Evolutionary conservation across 345 rosid species (phyloP).

Genomic region (Syzygium grande): DNA sequence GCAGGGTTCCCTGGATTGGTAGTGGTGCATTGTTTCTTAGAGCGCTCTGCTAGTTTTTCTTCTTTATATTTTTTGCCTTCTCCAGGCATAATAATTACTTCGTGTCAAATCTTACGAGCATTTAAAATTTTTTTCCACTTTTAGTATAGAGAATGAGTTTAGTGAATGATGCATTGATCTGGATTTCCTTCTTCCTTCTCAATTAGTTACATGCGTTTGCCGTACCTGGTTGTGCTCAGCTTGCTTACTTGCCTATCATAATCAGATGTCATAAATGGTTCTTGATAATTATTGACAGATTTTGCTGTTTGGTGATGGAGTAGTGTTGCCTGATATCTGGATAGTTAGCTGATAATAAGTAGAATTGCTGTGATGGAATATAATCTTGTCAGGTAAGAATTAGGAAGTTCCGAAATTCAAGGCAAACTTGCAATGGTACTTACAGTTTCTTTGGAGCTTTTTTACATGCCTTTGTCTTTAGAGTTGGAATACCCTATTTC

Average conservation of each 20-base stretch:
- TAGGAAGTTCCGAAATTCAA: background rate
- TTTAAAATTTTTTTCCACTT: background rate
- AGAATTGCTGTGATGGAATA: background rate
- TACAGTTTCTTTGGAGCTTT: background rate
- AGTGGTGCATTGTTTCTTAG: background rate
- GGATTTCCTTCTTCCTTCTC: background rate
- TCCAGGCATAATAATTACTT: background rate
- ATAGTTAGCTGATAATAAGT: background rate
- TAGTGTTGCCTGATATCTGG: background rate
- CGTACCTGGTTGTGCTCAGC: background rate
- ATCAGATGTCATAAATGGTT: background rate
- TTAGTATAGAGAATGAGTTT: background rate
- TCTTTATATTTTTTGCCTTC: background rate
- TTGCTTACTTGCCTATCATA: background rate
- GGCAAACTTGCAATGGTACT: background rate
- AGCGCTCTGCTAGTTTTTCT: background rate
- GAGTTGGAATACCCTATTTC: background rate
- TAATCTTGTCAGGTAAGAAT: background rate
- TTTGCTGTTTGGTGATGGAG: background rate
- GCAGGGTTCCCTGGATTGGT: background rate
- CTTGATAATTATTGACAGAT: background rate
- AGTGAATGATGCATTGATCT: background rate
- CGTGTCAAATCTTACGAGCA: background rate
- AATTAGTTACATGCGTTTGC: background rate
- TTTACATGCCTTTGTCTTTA: background rate